A percentile compares a stretch with the other conserved stretches of the same genome.
Conservation (phyloP, 2,329 filamentous ascomycete species). For the Botryotinia calthae region DNA sequence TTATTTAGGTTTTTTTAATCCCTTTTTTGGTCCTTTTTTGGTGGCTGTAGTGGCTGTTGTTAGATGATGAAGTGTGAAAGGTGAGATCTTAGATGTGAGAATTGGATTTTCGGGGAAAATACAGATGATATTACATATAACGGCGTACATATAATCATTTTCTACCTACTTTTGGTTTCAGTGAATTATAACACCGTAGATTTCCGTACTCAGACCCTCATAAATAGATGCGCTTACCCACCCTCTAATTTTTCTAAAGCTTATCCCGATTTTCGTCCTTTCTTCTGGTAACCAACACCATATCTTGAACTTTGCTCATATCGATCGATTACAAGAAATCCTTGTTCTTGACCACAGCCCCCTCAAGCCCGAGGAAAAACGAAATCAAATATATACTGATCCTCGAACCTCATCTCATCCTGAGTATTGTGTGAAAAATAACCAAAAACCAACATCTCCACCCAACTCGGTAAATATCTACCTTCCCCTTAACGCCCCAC, state of each 20-base stretch:
- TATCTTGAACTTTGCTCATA: background rate
- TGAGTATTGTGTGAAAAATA: background rate
- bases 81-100: too few relatives aligned
- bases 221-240: too few relatives aligned
- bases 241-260: too few relatives aligned
- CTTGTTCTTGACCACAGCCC: too few relatives aligned
- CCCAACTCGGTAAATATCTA: background rate
- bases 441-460: background rate
- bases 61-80: background rate
- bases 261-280: background rate
- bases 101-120: accelerated
- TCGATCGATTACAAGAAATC: too few relatives aligned
- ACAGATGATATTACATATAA: background rate
- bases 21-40: too few relatives aligned
- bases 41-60: background rate
- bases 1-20: background rate
- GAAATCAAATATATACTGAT: accelerated
- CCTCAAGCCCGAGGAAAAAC: accelerated
- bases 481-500: background rate
- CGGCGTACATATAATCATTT: background rate
- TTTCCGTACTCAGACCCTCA: background rate
- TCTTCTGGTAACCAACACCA: accelerated
- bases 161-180: too few relatives aligned
- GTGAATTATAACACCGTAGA: too few relatives aligned
- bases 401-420: background rate